These are phyloP conservation scores for Coleophoma crateriformis DNA, from an alignment of 2,329 filamentous ascomycete genomes.

Conservation along the genomic window DNA sequence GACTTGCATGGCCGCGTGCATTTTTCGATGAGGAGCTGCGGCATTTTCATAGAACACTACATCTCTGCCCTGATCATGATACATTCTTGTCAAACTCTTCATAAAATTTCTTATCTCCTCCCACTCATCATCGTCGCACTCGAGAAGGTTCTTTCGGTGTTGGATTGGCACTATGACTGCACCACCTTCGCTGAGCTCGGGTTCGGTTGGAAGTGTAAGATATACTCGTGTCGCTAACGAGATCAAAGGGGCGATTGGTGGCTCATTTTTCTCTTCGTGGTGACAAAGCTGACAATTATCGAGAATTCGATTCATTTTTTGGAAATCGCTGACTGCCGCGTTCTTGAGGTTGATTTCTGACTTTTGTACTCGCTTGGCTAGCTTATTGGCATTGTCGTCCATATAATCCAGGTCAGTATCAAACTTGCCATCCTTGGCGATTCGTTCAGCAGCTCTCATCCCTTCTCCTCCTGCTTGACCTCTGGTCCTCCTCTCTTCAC, in stretches of 20 bases:
- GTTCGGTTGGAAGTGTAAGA: conserved; percentile 83
- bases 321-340: conserved; percentile 79
- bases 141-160: conserved; percentile 84
- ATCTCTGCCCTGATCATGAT: conserved; percentile 85
- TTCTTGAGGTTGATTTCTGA: conserved; percentile 85
- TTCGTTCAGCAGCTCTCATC: conserved; percentile 79
- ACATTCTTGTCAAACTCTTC: conserved; percentile 92
- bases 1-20: conserved; percentile 79
- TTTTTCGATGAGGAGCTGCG: conserved; percentile 68
- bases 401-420: conserved; percentile 93
- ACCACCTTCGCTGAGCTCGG: conserved; percentile 77
- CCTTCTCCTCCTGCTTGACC: conserved; percentile 76
- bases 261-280: conserved; percentile 73
- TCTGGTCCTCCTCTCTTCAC: conserved; percentile 83
- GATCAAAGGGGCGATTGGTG: conserved; percentile 78
- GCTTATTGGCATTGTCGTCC: conserved; percentile 90
- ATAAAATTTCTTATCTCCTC: conserved; percentile 99
- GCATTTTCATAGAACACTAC: conserved; percentile 99
- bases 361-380: conserved; percentile 82
- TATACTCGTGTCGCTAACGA: conserved; percentile 83
- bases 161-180: conserved; percentile 85
- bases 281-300: conserved; percentile 88
- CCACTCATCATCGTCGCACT: conserved; percentile 99
- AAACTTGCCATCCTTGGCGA: conserved; percentile 88
- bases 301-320: conserved; percentile 80